These are phyloP conservation scores for Salvia sclarea DNA, from an alignment of 305 asterid species.

Conservation along the genomic window DNA sequence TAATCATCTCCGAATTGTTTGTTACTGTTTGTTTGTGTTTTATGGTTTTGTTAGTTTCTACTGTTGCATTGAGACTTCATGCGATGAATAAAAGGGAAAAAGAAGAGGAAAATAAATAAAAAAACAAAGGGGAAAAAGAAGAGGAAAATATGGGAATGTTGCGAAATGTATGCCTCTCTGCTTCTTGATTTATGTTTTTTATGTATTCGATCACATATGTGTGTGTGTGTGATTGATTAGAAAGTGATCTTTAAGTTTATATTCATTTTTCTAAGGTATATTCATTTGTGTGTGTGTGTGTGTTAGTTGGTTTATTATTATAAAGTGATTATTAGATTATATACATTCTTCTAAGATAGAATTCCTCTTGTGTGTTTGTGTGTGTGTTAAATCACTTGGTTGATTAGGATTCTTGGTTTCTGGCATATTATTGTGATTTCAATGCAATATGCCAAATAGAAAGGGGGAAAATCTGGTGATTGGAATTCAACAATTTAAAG, in stretches of 20 bases:
- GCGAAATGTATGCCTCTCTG: constrained; percentile 2
- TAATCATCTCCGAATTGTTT: constrained; percentile 27
- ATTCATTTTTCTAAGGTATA: background rate
- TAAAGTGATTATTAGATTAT: background rate
- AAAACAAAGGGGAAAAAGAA: too few species aligned
- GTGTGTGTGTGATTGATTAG: background rate
- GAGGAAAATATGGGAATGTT: background rate
- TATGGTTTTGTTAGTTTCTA: background rate
- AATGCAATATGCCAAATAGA: background rate
- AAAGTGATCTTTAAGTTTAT: background rate
- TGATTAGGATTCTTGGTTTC: background rate
- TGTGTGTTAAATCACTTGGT: constrained; percentile 14
- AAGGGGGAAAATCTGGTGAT: too few species aligned
- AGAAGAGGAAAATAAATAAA: too few species aligned
- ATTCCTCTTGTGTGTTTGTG: background rate
- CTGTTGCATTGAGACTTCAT: constrained; percentile 11
- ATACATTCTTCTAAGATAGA: background rate
- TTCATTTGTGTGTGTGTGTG: background rate
- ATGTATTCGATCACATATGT: background rate
- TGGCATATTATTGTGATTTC: background rate
- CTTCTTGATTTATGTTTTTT: background rate
- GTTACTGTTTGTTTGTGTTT: background rate
- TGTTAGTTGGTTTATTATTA: too few species aligned
- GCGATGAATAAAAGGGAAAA: background rate
- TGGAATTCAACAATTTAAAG: background rate